Conservation (phyloP, 1,284 basidiomycete species). For the Kalmanozyma brasiliensis region DNA sequence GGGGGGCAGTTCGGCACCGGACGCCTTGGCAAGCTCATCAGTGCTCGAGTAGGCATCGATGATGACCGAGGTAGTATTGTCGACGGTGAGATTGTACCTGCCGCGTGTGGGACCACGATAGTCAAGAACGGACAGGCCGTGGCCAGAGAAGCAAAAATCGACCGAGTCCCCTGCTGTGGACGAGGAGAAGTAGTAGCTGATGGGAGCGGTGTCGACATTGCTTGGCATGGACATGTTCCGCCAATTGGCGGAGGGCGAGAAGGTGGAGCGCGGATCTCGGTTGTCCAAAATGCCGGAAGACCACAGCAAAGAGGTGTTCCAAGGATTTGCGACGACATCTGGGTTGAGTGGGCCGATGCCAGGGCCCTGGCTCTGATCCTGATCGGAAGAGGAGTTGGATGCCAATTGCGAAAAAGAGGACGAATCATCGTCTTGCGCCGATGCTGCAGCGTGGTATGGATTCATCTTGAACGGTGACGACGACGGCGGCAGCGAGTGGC, state of each 20-base stretch:
- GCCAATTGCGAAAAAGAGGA: too few relatives aligned
- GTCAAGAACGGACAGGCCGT: constrained; percentile 41
- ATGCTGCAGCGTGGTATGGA: too few relatives aligned
- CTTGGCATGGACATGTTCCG: constrained; percentile 18
- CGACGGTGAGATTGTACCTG: constrained; percentile 37
- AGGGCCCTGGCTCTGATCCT: too few relatives aligned
- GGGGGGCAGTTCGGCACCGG: constrained; percentile 21
- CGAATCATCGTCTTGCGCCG: too few relatives aligned
- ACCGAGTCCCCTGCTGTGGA: constrained; percentile 19
- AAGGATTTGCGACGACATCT: constrained; percentile 43
- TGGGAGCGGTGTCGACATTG: constrained; percentile 33
- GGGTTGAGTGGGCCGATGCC: constrained; percentile 24
- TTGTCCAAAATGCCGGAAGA: constrained; percentile 35
- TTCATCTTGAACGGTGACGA: too few relatives aligned
- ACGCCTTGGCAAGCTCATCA: constrained; percentile 20
- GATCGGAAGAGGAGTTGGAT: too few relatives aligned
- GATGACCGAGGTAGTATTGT: constrained; percentile 20
- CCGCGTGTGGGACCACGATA: constrained; percentile 27
- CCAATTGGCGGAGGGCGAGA: constrained; percentile 24
- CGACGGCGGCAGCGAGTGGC: too few relatives aligned
- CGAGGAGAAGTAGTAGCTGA: constrained; percentile 36
- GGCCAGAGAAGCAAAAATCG: constrained; percentile 35
- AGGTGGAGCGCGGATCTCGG: constrained; percentile 35
- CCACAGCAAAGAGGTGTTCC: constrained; percentile 44
- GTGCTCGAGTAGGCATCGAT: constrained; percentile 28